A percentile compares a stretch with the other conserved stretches of the same genome.
Evolutionary conservation across 2,329 filamentous ascomycete genomes (phyloP).

Genomic region (Setomelanomma holmii): DNA sequence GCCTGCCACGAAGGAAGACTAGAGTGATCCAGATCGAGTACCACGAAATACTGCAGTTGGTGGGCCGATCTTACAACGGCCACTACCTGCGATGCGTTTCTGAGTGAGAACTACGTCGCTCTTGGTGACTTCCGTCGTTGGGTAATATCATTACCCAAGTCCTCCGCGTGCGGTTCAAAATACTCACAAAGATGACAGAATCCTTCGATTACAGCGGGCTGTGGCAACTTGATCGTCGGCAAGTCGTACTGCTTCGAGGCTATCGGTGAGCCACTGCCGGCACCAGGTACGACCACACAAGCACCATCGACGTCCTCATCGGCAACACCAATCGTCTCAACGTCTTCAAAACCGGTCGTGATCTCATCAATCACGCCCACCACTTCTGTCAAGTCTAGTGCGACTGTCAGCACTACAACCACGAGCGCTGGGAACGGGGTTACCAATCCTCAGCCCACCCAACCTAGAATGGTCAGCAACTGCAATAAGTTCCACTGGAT

Average conservation of each 20-base stretch:
- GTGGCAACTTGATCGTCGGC: background rate
- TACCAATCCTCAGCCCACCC: background rate
- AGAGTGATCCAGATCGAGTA: too few relatives aligned
- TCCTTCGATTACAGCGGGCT: background rate
- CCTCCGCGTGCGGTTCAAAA: background rate
- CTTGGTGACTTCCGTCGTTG: background rate
- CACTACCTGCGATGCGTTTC: background rate
- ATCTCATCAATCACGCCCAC: background rate
- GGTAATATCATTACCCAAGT: background rate
- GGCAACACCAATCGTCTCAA: background rate
- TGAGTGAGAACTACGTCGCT: background rate
- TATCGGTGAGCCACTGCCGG: background rate
- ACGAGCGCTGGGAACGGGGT: background rate
- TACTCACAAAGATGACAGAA: background rate
- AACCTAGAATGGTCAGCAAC: too few relatives aligned
- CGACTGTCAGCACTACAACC: background rate
- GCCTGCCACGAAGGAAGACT: too few relatives aligned
- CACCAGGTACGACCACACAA: background rate
- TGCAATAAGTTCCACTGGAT: too few relatives aligned
- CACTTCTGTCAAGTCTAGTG: background rate
- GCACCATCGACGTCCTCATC: background rate
- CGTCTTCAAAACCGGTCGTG: background rate
- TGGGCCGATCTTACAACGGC: background rate
- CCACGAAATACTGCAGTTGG: background rate
- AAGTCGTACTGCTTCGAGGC: background rate